phyloP scores from a whole-genome alignment of 192 early-diverging fungal species.

The Tieghemiomyces parasiticus region DNA sequence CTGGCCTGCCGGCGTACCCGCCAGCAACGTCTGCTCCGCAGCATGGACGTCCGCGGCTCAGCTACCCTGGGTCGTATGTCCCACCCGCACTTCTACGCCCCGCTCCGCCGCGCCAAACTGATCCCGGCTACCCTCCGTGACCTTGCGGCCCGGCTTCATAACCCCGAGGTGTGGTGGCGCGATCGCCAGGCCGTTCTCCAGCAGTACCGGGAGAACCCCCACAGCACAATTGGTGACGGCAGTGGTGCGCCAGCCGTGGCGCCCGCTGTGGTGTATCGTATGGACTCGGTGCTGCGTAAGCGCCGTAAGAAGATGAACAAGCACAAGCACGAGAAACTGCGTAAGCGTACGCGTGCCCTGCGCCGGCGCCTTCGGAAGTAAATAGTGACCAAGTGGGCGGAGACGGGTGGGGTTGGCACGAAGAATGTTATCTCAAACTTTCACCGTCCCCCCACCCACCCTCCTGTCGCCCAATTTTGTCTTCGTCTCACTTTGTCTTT shows the following conservation, averaged over 20 bases:
- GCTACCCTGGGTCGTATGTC: neutral
- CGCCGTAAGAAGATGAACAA: conserved; percentile 91
- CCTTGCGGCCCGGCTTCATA: neutral
- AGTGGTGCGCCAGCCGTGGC: too few relatives aligned
- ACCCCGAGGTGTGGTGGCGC: neutral
- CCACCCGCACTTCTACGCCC: neutral
- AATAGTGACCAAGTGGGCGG: neutral
- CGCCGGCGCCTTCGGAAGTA: conserved; percentile 59
- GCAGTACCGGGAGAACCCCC: neutral
- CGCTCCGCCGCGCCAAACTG: neutral
- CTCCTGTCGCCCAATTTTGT: too few relatives aligned
- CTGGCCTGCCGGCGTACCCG: neutral
- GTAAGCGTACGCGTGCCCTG: conserved; percentile 61
- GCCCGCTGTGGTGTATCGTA: conserved; percentile 21
- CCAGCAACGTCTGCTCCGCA: neutral
- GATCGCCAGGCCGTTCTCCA: too few relatives aligned
- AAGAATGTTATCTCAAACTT: too few relatives aligned
- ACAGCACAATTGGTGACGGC: neutral
- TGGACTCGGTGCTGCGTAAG: conserved; percentile 70
- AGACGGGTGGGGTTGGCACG: too few relatives aligned
- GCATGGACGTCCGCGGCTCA: neutral
- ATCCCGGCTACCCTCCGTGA: neutral
- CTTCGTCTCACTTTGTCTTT: too few relatives aligned
- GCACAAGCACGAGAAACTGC: conserved; percentile 86
- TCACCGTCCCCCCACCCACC: too few relatives aligned